Evolutionary conservation across 345 rosid genomes (phyloP), one percentile per base, ranked within the genome.

Genomic region (Salix dunnii): DNA sequence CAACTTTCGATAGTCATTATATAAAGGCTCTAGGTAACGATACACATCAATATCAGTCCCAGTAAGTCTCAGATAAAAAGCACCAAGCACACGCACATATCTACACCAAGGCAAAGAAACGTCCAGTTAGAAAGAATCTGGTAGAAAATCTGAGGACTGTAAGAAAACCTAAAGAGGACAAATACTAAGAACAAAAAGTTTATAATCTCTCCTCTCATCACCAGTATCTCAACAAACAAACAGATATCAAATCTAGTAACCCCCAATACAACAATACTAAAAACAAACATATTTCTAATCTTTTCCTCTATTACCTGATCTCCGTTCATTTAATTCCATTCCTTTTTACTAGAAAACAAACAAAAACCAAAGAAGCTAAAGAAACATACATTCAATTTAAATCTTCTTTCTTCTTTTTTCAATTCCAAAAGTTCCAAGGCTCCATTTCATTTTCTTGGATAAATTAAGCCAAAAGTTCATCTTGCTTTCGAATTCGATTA

Each of bases 41-140:
- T 91, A 91, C 27, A 95, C 85, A 82, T 95, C 97, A 70, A 82
- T 73, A 74, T 90, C 96, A 48, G 90, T 85, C 68, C 95, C 97
- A 6, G 97, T 94, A 28, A 94, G 90, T 12, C 97, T 95, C 43
- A 90, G 86, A 81, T 92, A 93, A 71, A 96, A 93, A 65, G 97
- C 99, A 77, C 98, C 98, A 21, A 93, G 95, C 3, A 92, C 80
- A 23, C 97, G 92, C 20, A 94, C 94, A 77, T 94, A 94, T 72
- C 96, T 94, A 82, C 80, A 83, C n/a, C 55, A 62, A 72, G 25
- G 30, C 16, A 42, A 30, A 7, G 27, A 55, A 21, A 55, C 3
- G 5, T n/a, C 62, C 62, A 55, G 23, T 55, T 55, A n/a, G 3
- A n/a, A 7, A n/a, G 3, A n/a, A 7, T 10, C 10, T 10, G 9